phyloP scores from a whole-genome alignment of 1,284 basidiomycete genomes.

The Cryptococcus wingfieldii region DNA sequence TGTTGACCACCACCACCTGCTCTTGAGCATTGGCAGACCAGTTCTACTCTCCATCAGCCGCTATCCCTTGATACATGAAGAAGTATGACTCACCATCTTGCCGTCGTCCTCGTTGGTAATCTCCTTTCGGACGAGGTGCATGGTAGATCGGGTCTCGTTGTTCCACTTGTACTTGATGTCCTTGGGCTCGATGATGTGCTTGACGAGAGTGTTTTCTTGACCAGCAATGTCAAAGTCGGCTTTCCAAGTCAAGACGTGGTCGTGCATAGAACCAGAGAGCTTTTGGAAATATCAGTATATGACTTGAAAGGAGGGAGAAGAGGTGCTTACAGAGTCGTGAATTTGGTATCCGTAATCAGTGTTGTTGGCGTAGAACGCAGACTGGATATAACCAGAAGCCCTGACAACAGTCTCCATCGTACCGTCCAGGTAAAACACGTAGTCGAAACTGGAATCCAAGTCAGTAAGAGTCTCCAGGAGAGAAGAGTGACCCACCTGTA shows the following conservation, averaged over 20 bases:
- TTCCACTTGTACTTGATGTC: slow-evolving; percentile 60
- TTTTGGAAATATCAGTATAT: background rate
- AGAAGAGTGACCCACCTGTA: slow-evolving; percentile 19
- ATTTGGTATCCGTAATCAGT: slow-evolving; percentile 57
- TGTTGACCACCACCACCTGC: slow-evolving; percentile 60
- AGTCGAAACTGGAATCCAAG: slow-evolving; percentile 18
- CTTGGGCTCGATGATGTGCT: slow-evolving; percentile 49
- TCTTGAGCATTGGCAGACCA: slow-evolving; percentile 56
- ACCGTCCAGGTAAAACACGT: slow-evolving; percentile 40
- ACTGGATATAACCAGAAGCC: slow-evolving; percentile 48
- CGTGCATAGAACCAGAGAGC: slow-evolving; percentile 57
- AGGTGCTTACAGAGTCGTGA: slow-evolving; percentile 53
- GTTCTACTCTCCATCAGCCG: slow-evolving; percentile 31
- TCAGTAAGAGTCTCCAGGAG: background rate
- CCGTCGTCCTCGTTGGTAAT: slow-evolving; percentile 16
- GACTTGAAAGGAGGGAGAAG: background rate
- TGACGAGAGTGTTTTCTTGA: slow-evolving; percentile 57
- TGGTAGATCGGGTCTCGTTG: slow-evolving; percentile 3
- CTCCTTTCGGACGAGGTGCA: slow-evolving; percentile 10
- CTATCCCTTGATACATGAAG: slow-evolving; percentile 24
- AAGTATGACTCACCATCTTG: slow-evolving; percentile 7
- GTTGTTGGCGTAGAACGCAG: slow-evolving; percentile 55
- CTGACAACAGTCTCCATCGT: slow-evolving; percentile 35
- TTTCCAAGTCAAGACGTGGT: slow-evolving; percentile 65
- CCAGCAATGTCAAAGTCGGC: slow-evolving; percentile 62